Conservation (phyloP, 2,329 filamentous ascomycete genomes). For the Hypoxylon sp. region DNA sequence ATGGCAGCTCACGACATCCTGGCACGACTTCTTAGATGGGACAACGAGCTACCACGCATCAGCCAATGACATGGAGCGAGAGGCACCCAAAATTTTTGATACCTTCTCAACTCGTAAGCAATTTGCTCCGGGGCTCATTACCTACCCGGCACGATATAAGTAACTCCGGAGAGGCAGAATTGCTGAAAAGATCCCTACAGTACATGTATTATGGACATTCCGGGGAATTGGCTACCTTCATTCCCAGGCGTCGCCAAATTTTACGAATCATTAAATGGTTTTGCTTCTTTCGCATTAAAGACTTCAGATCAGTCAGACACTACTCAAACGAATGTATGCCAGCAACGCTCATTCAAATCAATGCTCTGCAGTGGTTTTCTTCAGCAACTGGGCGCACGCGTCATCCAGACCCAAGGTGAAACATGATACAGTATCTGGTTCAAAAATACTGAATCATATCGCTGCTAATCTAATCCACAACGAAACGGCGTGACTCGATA, state of each 20-base stretch:
- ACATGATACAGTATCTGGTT: slow-evolving; percentile 23
- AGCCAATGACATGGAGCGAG: slow-evolving; percentile 32
- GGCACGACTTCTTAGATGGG: slow-evolving; percentile 30
- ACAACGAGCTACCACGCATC: slow-evolving; percentile 19
- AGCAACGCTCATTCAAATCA: slow-evolving; percentile 1
- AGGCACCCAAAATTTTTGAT: slow-evolving; percentile 19
- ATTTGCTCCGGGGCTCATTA: slow-evolving; percentile 4
- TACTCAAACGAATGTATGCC: slow-evolving; percentile 19
- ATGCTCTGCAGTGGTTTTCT: slow-evolving; percentile 18
- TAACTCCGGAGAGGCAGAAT: slow-evolving; percentile 2
- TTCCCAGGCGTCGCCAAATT: slow-evolving; percentile 1
- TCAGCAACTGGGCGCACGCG: slow-evolving; percentile 21
- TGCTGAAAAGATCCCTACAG: neutral
- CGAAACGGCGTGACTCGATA: slow-evolving; percentile 10
- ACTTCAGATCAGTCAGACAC: neutral
- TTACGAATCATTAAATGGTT: slow-evolving; percentile 1
- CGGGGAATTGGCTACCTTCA: slow-evolving; percentile 2
- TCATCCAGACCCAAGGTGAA: slow-evolving; percentile 29
- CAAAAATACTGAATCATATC: slow-evolving; percentile 10
- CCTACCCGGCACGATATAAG: neutral
- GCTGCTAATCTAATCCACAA: slow-evolving; percentile 4
- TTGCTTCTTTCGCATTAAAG: slow-evolving; percentile 13
- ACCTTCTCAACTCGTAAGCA: slow-evolving; percentile 26
- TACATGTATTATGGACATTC: slow-evolving; percentile 4
- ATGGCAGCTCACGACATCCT: slow-evolving; percentile 35